These are phyloP conservation scores for Carex myosuroides DNA, from an alignment of 176 grass and related monocot species.

Conservation along the genomic window DNA sequence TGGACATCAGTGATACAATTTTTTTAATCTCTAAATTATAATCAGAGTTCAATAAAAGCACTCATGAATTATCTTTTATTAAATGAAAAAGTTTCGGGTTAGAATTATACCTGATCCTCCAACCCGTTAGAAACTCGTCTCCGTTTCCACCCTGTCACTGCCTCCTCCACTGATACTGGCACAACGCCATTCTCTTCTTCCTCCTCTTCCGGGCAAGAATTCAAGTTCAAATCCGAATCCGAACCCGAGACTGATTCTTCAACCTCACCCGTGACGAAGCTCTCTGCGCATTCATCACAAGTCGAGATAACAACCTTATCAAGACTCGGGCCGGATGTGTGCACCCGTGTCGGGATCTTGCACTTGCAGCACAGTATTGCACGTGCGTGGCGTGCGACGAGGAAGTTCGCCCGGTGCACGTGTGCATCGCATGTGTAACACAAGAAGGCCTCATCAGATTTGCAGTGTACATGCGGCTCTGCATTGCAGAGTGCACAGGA, in stretches of 20 bases:
- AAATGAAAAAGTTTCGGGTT: not conserved
- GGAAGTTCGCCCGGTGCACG: not conserved
- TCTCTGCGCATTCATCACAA: not conserved
- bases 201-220: not conserved
- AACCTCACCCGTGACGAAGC: not conserved
- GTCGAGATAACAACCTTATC: not conserved
- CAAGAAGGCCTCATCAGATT: not conserved
- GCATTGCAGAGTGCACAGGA: conserved; percentile 3
- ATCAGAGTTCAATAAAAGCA: not conserved
- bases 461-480: not conserved
- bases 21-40: not conserved
- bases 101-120: not conserved
- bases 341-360: not conserved
- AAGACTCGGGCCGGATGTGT: not conserved
- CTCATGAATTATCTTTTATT: not conserved
- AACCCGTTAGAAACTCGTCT: not conserved
- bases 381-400: not conserved
- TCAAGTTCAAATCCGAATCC: not conserved
- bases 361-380: not conserved
- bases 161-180: not conserved
- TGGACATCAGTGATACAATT: too few relatives aligned
- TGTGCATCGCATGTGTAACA: not conserved
- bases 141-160: not conserved
- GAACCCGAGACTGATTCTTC: not conserved
- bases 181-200: not conserved